phyloP scores from a whole-genome alignment of 2,329 filamentous ascomycete genomes.

The Pseudodiploospora longispora region DNA sequence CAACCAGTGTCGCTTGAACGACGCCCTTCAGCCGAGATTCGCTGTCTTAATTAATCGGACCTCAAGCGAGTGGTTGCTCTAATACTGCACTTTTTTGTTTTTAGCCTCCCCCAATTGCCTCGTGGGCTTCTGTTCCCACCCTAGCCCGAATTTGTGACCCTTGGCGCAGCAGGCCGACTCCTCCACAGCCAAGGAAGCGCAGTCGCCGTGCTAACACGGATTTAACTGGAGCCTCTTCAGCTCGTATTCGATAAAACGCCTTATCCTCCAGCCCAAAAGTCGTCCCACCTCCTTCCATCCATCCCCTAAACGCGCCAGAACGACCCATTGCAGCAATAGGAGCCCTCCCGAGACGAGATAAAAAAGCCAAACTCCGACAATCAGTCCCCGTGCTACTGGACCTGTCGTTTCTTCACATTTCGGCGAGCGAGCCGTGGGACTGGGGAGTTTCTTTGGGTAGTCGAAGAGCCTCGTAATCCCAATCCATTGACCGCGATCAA shows the following conservation, averaged over 20 bases:
- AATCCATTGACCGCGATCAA: conserved; percentile 1
- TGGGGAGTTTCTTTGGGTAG: conserved; percentile 5
- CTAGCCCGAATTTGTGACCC: conserved; percentile 1
- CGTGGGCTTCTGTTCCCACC: not conserved
- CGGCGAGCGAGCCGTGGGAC: conserved; percentile 7
- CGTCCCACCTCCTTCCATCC: conserved; percentile 19
- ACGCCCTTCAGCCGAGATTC: no score
- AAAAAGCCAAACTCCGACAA: conserved; percentile 3
- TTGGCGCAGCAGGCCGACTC: conserved; percentile 3
- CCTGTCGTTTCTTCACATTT: conserved; percentile 4
- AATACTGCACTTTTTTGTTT: no score
- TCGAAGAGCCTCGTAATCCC: conserved; percentile 2
- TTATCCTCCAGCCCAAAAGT: conserved; percentile 16
- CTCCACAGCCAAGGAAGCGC: not conserved
- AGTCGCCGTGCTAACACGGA: not conserved
- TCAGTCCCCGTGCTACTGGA: conserved; percentile 2
- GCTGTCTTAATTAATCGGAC: no score
- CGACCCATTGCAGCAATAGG: conserved; percentile 9
- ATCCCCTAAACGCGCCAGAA: conserved; percentile 14
- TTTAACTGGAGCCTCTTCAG: conserved; percentile 12
- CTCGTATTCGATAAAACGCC: conserved; percentile 21
- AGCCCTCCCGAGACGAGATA: conserved; percentile 5
- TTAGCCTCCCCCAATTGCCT: not conserved
- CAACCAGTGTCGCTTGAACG: no score
- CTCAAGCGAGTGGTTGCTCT: no score